A percentile compares a stretch with the other conserved stretches of the same genome.
Evolutionary conservation across 345 rosid species (phyloP).

Genomic region (Balakata baccata): DNA sequence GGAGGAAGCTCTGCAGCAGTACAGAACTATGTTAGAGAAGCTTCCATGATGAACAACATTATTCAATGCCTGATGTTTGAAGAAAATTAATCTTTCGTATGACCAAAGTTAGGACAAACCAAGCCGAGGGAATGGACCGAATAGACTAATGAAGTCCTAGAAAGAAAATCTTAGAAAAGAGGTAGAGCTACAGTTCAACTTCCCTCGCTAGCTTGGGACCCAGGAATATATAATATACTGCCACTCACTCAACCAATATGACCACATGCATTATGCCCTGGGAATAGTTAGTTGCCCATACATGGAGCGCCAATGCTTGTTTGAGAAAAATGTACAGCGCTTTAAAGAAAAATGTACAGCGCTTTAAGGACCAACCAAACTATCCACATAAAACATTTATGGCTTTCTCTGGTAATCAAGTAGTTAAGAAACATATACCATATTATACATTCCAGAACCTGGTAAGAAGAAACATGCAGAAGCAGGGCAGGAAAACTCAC

Average conservation of each 20-base stretch:
- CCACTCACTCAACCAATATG: background rate
- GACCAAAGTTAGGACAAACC: background rate
- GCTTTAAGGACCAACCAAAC: background rate
- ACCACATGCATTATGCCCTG: background rate
- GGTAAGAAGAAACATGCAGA: background rate
- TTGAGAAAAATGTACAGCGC: background rate
- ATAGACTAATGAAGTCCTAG: too few relatives aligned
- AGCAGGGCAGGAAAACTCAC: conserved; percentile 20
- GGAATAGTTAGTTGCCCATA: background rate
- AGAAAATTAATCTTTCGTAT: background rate
- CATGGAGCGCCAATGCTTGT: background rate
- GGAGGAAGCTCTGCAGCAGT: conserved; percentile 72
- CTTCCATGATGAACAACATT: background rate
- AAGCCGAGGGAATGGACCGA: too few relatives aligned
- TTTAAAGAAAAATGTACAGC: background rate
- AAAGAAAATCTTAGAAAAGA: background rate
- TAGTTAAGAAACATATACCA: background rate
- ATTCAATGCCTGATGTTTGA: background rate
- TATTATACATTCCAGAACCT: background rate
- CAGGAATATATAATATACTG: conserved; percentile 4
- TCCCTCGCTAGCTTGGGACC: background rate
- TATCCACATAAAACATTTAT: background rate
- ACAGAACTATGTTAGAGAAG: conserved; percentile 10
- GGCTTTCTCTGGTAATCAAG: conserved; percentile 13
- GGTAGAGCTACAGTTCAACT: background rate